Percentiles rank a stretch among this genome's conserved stretches.
These are phyloP conservation scores for Tulasnella calospora DNA, from an alignment of 768 basidiomycete genomes.

Conservation along the genomic window DNA sequence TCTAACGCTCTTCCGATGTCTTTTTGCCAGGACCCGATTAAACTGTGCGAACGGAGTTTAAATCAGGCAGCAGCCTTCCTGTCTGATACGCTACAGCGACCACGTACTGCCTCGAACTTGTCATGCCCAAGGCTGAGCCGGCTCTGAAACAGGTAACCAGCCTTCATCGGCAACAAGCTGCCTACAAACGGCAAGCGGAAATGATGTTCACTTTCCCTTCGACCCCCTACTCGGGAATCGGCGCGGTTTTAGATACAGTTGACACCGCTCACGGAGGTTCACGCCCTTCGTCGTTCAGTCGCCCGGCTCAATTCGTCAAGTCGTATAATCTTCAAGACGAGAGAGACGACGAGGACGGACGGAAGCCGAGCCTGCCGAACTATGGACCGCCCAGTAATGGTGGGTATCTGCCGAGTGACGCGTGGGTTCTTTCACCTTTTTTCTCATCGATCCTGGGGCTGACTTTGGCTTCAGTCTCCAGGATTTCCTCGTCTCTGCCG, in stretches of 20 bases:
- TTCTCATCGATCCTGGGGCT: neutral
- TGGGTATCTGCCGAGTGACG: neutral
- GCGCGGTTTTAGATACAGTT: neutral
- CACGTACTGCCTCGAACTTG: neutral
- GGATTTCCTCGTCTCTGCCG: conserved; percentile 18
- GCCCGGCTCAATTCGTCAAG: neutral
- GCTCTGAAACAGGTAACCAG: neutral
- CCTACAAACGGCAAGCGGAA: neutral
- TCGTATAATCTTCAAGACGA: too few species aligned
- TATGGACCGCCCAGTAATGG: neutral
- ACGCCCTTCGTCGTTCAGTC: neutral
- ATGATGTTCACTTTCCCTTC: neutral
- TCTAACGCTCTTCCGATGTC: too few species aligned
- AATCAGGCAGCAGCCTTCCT: neutral
- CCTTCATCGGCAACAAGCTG: neutral
- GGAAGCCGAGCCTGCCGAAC: too few species aligned
- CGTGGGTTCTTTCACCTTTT: neutral
- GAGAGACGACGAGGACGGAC: too few species aligned
- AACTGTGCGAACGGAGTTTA: neutral
- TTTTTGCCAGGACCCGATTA: too few species aligned
- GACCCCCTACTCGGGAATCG: neutral
- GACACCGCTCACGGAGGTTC: neutral
- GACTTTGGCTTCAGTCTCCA: conserved; percentile 16
- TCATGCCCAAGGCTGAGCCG: neutral
- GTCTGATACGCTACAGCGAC: neutral